Percentiles rank a stretch among this genome's conserved stretches.
Evolutionary conservation across 2,329 filamentous ascomycete species (phyloP).

Genomic region (Exserohilum rostratum): DNA sequence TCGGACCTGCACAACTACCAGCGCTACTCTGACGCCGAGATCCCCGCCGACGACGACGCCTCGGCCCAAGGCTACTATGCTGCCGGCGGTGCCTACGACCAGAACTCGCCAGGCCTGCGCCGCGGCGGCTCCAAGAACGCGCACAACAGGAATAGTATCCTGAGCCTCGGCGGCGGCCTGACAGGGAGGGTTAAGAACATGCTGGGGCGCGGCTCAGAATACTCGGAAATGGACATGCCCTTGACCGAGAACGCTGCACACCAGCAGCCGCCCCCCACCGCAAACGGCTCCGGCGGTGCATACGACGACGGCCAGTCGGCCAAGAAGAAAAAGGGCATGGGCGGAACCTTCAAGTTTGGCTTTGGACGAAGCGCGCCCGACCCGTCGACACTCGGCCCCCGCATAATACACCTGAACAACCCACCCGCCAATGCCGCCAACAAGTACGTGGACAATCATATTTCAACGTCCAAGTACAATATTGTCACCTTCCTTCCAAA

Average conservation of each 20-base stretch:
- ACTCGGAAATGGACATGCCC: conserved; percentile 98
- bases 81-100: conserved; percentile 65
- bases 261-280: conserved; percentile 43
- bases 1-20: conserved; percentile 88
- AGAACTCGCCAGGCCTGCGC: conserved; percentile 55
- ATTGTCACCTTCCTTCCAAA: conserved; percentile 90
- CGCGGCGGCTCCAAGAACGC: conserved; percentile 62
- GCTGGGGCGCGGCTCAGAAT: conserved; percentile 82
- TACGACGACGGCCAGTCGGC: conserved; percentile 37
- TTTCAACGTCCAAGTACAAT: conserved; percentile 98
- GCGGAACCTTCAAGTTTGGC: conserved; percentile 91
- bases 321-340: conserved; percentile 49
- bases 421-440: conserved; percentile 86
- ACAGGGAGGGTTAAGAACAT: conserved; percentile 87
- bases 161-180: conserved; percentile 84
- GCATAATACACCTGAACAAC: conserved; percentile 96
- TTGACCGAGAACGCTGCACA: conserved; percentile 76
- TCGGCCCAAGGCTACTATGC: conserved; percentile 79
- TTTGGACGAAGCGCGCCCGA: conserved; percentile 85
- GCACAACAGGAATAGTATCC: conserved; percentile 81
- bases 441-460: conserved; percentile 95
- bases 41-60: conserved; percentile 76
- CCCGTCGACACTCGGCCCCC: conserved; percentile 86
- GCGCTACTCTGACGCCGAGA: conserved; percentile 88
- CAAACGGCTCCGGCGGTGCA: conserved; percentile 52